Base-by-base conservation (phyloP, 139 green algal species). In the Spirogloea muscicola region DNA sequence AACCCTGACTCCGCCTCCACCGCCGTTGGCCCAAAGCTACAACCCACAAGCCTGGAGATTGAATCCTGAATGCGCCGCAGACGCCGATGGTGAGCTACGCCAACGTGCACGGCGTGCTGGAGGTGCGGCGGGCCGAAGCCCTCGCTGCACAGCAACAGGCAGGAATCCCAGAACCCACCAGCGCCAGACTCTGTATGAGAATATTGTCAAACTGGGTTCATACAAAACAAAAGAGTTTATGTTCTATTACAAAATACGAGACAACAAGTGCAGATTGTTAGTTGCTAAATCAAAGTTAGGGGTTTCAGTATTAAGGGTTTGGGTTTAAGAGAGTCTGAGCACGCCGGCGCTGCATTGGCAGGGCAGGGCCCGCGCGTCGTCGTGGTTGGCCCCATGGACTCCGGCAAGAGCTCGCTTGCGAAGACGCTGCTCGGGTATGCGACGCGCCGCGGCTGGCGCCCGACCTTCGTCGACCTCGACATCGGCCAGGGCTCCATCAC, bases 401-500 rank as follows among this genome's bases (percentile, higher is more conserved):
- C 83, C 0, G 91, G 89, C 48, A 98, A 98, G 77, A 89, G 68
- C 76, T 94, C 87, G 4, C 65, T 98, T 40, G 88, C 76, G 69
- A 84, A 77, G 9, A 88, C 94, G 25, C 84, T 98, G 62, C 65
- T 90, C 18, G 96, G 95, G 72, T 98, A 94, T 74, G 93, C 88
- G 2, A 87, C 92, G 46, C 82, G 92, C 1, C 49, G 34, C 1
- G 83, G 77, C 16, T 92, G 86, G 77, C 65, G 86, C 1, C 91
- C 92, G 10, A 88, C 84, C 0, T 86, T 91, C 44, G 87, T 92
- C 9, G 92, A 97, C 76, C 74, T 97, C 25, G 92, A 97, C 82
- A 91, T 97, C 27, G 92, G 90, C 83, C 93, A 97, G 73, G 91
- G 91, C 61, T 84, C 62, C 55, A 82, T 97, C 9, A 91, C 88